phyloP scores from a whole-genome alignment of 805 yeast species.

The Hanseniaspora meyeri region DNA sequence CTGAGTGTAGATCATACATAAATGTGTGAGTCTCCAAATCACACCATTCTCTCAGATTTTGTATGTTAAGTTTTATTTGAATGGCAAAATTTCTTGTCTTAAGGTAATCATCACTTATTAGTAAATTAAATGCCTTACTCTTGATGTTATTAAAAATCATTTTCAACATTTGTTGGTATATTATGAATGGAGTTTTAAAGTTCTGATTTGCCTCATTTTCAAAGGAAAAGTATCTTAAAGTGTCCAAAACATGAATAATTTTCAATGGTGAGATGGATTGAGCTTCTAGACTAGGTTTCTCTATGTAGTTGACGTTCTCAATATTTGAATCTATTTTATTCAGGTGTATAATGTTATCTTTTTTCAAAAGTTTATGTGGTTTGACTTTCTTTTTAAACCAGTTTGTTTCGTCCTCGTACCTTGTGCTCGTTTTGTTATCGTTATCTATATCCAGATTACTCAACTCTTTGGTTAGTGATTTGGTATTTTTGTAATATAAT shows the following conservation, averaged over 20 bases:
- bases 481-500: conserved; percentile 66
- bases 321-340: neutral
- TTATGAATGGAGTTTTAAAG: conserved; percentile 24
- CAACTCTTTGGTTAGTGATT: conserved; percentile 56
- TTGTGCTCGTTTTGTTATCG: conserved; percentile 24
- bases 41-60: conserved; percentile 88
- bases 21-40: neutral
- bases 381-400: conserved; percentile 12
- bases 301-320: conserved; percentile 1
- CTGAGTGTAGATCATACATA: conserved; percentile 1
- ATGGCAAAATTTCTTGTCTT: conserved; percentile 66
- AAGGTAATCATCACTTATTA: conserved; percentile 47
- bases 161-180: conserved; percentile 67
- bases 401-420: conserved; percentile 14
- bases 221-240: conserved; percentile 63
- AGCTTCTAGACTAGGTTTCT: conserved; percentile 55
- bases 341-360: conserved; percentile 29
- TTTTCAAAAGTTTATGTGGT: conserved; percentile 43
- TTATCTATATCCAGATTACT: conserved; percentile 55
- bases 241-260: conserved; percentile 76
- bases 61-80: conserved; percentile 76
- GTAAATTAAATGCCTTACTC: conserved; percentile 63
- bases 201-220: conserved; percentile 73
- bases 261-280: conserved; percentile 77
- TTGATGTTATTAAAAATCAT: conserved; percentile 58